These are phyloP conservation scores for Fusarium ambrosium DNA, from an alignment of 2,329 filamentous ascomycete species.

Conservation along the genomic window DNA sequence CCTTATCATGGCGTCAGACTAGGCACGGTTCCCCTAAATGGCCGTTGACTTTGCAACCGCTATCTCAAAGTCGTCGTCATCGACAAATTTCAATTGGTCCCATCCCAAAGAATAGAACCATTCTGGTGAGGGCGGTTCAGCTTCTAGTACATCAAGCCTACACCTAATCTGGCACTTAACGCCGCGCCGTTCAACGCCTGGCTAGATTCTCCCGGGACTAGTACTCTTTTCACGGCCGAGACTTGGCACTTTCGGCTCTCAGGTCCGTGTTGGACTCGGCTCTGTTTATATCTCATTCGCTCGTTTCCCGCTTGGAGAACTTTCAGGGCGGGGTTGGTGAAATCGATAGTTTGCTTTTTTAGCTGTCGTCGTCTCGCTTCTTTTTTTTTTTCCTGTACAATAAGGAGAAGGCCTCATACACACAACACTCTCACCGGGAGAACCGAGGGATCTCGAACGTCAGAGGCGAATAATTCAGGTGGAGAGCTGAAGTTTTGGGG, in stretches of 20 bases:
- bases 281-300: background rate
- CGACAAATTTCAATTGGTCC: background rate
- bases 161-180: background rate
- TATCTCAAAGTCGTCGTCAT: conserved; percentile 2
- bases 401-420: background rate
- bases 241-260: background rate
- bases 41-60: background rate
- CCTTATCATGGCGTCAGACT: background rate
- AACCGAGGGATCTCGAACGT: conserved; percentile 2
- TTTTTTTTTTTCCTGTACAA: background rate
- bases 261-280: background rate
- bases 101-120: background rate
- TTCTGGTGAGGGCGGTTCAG: background rate
- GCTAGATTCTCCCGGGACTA: background rate
- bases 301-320: background rate
- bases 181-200: background rate
- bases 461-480: background rate
- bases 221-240: background rate
- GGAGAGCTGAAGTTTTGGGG: background rate
- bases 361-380: conserved; percentile 4
- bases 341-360: conserved; percentile 1
- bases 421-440: background rate
- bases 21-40: no score
- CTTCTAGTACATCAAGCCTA: background rate
- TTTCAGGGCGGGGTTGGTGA: background rate